A percentile compares a stretch with the other conserved stretches of the same genome.
Conservation (phyloP, 352 stramenopile species). For the Phytopythium cucurbitacearum region DNA sequence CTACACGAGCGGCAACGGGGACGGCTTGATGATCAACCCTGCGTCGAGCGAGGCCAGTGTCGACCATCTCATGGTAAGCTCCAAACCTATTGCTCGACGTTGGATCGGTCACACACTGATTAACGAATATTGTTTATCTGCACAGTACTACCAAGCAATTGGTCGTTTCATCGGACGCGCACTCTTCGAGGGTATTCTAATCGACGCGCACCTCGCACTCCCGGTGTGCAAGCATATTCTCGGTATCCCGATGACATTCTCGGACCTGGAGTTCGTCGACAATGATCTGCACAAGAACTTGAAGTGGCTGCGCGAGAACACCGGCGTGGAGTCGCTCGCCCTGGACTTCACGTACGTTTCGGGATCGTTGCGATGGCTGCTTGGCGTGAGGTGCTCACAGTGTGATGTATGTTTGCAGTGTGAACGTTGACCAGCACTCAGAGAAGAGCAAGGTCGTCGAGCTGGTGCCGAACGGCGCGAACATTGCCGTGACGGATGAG, state of each 20-base stretch:
- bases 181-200: constrained; percentile 85
- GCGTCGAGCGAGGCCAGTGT: constrained; percentile 77
- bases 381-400: neutral
- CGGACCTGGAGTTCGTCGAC: constrained; percentile 89
- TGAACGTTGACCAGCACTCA: constrained; percentile 66
- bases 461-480: constrained; percentile 92
- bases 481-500: constrained; percentile 94
- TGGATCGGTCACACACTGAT: neutral
- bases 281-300: constrained; percentile 85
- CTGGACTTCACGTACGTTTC: constrained; percentile 77
- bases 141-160: constrained; percentile 85
- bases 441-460: constrained; percentile 90
- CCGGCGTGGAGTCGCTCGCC: constrained; percentile 68
- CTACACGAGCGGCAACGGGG: constrained; percentile 61
- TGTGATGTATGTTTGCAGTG: constrained; percentile 24
- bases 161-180: constrained; percentile 85
- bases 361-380: constrained; percentile 1
- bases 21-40: constrained; percentile 84
- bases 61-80: constrained; percentile 76
- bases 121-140: constrained; percentile 3
- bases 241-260: constrained; percentile 87
- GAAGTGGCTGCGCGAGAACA: constrained; percentile 81
- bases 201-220: constrained; percentile 79
- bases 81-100: neutral
- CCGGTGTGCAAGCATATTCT: constrained; percentile 90